Base-by-base conservation (phyloP, 768 basidiomycete genomes). In the Tylopilus intermedius region DNA sequence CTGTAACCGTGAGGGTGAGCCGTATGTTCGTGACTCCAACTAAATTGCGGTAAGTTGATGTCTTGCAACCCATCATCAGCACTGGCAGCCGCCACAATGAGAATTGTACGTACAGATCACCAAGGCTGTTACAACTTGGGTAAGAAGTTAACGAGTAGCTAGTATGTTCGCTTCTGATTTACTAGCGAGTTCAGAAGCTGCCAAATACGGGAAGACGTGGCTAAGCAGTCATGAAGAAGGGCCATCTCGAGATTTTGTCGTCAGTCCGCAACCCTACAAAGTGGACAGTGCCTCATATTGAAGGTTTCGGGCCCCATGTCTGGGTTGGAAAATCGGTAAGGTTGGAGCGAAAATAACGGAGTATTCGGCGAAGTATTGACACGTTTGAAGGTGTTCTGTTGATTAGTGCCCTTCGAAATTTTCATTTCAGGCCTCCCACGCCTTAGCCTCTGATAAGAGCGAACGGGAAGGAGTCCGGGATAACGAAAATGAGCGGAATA, bases 301-400 rank as follows among this genome's bases (percentile, higher is more conserved):
- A 39, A 21, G 18, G 38, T 39, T 39, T 39, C 38, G 38, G 33
- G 33, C 10, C 43, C 51, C 52, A 21, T 40, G 35, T 22, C 53
- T 54, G 42, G 42, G 55, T 54, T 45, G 45, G 44, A 21, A 51
- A 41, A 39, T 22, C 41, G 42, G 27, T 46, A 54, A 55, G 39
- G 45, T 18, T 51, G 41, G 35, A 30, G 56, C 66, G 61, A 67
- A 62, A 60, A 33, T 27, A 47, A 51, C 67, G 65, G 65, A 55
- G 8, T 26, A 14, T 56, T 55, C 43, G 32, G 43, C 29, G 47
- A 42, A 9, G 45, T 24, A 21, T 15, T 14, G 13, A 33, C 13
- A 30, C 8, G 4, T 30, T 30, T 8, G 30, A 30, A 30, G 30
- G 30, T 2, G 33, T 33, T 33, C 33, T 14, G 44, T 38, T 47